A percentile compares a stretch with the other conserved stretches of the same genome.
Conservation (phyloP, 2,329 filamentous ascomycete genomes). For the Cylindrodendrum hubeiense region DNA sequence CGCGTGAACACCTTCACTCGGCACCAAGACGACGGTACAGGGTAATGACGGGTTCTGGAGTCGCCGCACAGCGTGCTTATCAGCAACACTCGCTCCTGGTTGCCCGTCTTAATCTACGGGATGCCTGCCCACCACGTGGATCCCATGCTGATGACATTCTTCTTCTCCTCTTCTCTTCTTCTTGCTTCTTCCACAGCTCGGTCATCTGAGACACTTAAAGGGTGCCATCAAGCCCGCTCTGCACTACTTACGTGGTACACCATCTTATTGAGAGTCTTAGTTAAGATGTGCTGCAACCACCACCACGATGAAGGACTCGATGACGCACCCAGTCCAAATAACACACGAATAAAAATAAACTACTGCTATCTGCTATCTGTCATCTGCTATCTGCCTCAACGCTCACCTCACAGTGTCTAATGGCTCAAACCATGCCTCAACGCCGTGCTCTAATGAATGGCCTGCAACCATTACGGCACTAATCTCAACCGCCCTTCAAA, state of each 20-base stretch:
- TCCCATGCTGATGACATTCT: neutral
- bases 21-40: neutral
- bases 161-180: neutral
- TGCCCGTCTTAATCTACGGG: neutral
- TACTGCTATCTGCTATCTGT: too few relatives aligned
- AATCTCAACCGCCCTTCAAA: too few relatives aligned
- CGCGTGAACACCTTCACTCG: conserved; percentile 19
- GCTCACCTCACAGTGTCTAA: too few relatives aligned
- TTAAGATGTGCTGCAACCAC: too few relatives aligned
- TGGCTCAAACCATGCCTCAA: too few relatives aligned
- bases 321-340: too few relatives aligned
- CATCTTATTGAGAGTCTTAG: neutral
- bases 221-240: neutral
- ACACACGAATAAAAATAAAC: too few relatives aligned
- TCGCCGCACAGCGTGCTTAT: neutral
- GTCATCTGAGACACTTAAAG: neutral
- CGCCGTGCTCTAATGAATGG: too few relatives aligned
- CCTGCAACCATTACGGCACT: too few relatives aligned
- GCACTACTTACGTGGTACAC: too few relatives aligned
- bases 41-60: neutral
- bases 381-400: too few relatives aligned
- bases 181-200: neutral
- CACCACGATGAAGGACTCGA: too few relatives aligned
- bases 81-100: neutral
- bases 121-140: conserved; percentile 16